phyloP scores from a whole-genome alignment of 2,329 filamentous ascomycete genomes.

The Acarospora socialis region DNA sequence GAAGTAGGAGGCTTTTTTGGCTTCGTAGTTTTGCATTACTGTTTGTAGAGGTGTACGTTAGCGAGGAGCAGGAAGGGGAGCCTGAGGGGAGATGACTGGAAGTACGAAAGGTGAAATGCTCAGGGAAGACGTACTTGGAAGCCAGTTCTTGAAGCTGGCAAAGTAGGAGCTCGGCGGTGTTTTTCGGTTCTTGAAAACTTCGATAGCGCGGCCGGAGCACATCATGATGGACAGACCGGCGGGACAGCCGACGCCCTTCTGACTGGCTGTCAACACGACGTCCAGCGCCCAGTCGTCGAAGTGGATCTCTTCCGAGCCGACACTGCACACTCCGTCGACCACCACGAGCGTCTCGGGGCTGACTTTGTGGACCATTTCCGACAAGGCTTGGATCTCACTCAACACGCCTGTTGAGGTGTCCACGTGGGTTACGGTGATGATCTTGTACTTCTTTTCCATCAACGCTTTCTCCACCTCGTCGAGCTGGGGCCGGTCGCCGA shows the following conservation, averaged over 20 bases:
- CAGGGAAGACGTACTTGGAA: slow-evolving; percentile 51
- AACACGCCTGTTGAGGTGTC: slow-evolving; percentile 95
- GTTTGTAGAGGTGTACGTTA: too few species aligned
- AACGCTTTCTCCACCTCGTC: slow-evolving; percentile 79
- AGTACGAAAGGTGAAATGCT: neutral
- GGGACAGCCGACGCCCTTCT: slow-evolving; percentile 93
- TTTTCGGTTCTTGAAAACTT: slow-evolving; percentile 66
- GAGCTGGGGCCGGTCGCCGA: slow-evolving; percentile 76
- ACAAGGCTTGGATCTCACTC: slow-evolving; percentile 73
- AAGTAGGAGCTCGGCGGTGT: slow-evolving; percentile 79
- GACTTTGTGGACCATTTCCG: slow-evolving; percentile 69
- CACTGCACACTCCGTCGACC: slow-evolving; percentile 93
- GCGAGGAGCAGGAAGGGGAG: too few species aligned
- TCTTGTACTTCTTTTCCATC: slow-evolving; percentile 82
- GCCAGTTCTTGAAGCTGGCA: slow-evolving; percentile 93
- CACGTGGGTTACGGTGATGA: slow-evolving; percentile 89
- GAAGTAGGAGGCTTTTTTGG: slow-evolving; percentile 94
- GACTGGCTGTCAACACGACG: slow-evolving; percentile 81
- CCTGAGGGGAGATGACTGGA: too few species aligned
- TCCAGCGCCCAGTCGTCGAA: slow-evolving; percentile 95
- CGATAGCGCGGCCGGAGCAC: slow-evolving; percentile 77
- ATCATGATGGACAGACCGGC: slow-evolving; percentile 90
- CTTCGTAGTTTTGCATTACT: slow-evolving; percentile 99
- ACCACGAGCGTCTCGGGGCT: slow-evolving; percentile 84
- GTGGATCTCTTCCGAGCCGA: slow-evolving; percentile 86